Conservation (phyloP, 2,329 filamentous ascomycete species). For the Moelleriella libera region DNA sequence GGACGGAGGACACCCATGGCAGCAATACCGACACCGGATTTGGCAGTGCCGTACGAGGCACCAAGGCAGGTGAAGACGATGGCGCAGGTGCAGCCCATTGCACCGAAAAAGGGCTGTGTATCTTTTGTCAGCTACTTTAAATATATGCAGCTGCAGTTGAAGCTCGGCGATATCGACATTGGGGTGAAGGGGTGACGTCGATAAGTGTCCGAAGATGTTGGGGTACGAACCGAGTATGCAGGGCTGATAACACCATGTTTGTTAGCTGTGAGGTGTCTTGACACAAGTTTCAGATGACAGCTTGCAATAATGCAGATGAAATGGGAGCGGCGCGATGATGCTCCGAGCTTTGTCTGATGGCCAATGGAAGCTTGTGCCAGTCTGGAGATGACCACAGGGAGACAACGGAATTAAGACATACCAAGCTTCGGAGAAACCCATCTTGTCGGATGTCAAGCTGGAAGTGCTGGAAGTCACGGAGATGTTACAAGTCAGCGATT, state of each 20-base stretch:
- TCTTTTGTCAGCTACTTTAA: not conserved
- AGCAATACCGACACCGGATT: slow-evolving; percentile 96
- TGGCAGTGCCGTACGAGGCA: slow-evolving; percentile 96
- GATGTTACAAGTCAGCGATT: not conserved
- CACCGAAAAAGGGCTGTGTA: slow-evolving; percentile 73
- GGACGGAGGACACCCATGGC: slow-evolving; percentile 97
- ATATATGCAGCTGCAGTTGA: not conserved
- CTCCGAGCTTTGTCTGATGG: slow-evolving; percentile 15
- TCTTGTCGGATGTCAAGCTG: slow-evolving; percentile 33
- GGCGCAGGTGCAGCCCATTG: slow-evolving; percentile 93
- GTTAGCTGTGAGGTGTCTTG: slow-evolving; percentile 25
- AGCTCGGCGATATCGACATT: not conserved
- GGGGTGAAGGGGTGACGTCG: slow-evolving; percentile 13
- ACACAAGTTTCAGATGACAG: not conserved
- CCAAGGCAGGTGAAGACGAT: slow-evolving; percentile 96
- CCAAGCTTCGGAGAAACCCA: slow-evolving; percentile 65
- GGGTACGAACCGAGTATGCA: slow-evolving; percentile 89
- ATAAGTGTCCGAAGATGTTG: slow-evolving; percentile 12
- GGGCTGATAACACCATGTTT: slow-evolving; percentile 44
- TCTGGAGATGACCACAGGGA: slow-evolving; percentile 14
- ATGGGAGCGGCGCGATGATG: slow-evolving; percentile 8
- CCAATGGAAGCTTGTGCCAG: slow-evolving; percentile 8
- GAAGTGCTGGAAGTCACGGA: slow-evolving; percentile 6
- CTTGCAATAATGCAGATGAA: slow-evolving; percentile 1
- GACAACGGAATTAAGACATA: slow-evolving; percentile 38